Evolutionary conservation across 2,329 filamentous ascomycete genomes (phyloP), one percentile per base, ranked within the genome.

Genomic region (Pezicula neosporulosa): DNA sequence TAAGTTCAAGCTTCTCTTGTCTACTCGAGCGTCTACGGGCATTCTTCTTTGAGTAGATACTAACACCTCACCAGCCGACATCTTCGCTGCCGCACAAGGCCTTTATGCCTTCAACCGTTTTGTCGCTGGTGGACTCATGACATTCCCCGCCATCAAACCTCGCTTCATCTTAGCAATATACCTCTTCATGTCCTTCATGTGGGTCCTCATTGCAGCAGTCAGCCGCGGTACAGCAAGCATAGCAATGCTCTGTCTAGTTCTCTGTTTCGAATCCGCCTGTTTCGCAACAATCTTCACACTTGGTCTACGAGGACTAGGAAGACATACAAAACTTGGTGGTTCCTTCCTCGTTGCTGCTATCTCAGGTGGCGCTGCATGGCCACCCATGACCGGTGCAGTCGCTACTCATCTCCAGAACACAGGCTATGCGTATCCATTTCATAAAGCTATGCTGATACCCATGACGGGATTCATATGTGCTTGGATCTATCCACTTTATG

Each of bases 261-360:
- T 79, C 16, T 80, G 80, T 65, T 80, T 78, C 60, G 76, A 76
- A 58, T 72, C 67, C 6, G 76, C 77, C 61, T 74, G 72, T 60
- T 81, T 81, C 66, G 76, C 77, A 0, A 77, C 76, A 15, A 79
- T 80, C 54, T 72, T 80, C 4, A 75, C 76, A 1, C 67, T 80
- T 2, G 73, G 74, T 0, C 78, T 80, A 67, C 69, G 77, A 21
- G 77, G 76, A 1, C 63, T 80, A 1, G 77, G 77, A 4, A 73
- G 73, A 48, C 72, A 79, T 63, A 75, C 71, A 6, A 80, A 80
- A 62, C 44, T 66, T 68, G 77, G 76, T 4, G 71, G 71, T 2
- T 73, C 74, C 1, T 73, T 72, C 54, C 76, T 80, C 45, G 70
- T 80, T 1, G 76, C 67, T 1, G 73, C 72, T 43, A 75, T 80